Conservation (phyloP, 2,329 filamentous ascomycete genomes). For the Moelleriella libera region DNA sequence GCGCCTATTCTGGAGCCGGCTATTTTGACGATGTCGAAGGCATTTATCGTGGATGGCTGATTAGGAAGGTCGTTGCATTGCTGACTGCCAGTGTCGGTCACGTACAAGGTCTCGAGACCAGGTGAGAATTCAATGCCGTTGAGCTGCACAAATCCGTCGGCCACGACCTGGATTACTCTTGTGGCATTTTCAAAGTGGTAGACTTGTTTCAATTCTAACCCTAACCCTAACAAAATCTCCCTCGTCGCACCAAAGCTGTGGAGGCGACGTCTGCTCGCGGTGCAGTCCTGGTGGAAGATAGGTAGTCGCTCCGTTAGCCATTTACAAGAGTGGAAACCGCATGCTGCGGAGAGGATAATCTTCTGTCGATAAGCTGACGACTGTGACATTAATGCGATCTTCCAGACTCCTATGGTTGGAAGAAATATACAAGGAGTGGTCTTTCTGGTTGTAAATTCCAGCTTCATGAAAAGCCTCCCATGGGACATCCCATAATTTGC, state of each 20-base stretch:
- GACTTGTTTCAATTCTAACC: constrained; percentile 29
- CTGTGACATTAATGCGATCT: constrained; percentile 19
- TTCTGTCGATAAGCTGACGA: constrained; percentile 7
- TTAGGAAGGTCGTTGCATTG: neutral
- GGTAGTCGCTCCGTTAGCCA: constrained; percentile 9
- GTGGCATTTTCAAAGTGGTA: constrained; percentile 39
- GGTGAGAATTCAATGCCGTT: constrained; percentile 46
- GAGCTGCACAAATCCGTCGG: constrained; percentile 39
- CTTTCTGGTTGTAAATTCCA: constrained; percentile 22
- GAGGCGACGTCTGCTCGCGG: constrained; percentile 6
- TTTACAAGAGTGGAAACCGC: constrained; percentile 8
- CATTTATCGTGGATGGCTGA: constrained; percentile 4
- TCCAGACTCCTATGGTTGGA: constrained; percentile 21
- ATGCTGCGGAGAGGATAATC: constrained; percentile 7
- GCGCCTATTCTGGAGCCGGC: constrained; percentile 21
- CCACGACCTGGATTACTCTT: constrained; percentile 37
- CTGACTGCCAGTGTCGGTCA: constrained; percentile 38
- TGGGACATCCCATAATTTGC: constrained; percentile 14
- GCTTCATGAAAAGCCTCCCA: constrained; percentile 43
- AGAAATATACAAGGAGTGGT: constrained; percentile 6
- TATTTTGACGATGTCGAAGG: constrained; percentile 4
- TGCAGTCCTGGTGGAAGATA: constrained; percentile 8
- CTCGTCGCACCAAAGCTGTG: constrained; percentile 8
- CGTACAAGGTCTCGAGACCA: constrained; percentile 34
- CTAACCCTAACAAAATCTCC: constrained; percentile 21